Percentiles rank a stretch among this genome's conserved stretches.
Conservation (phyloP, 2,329 filamentous ascomycete species). For the Pseudovirgaria hyperparasitica region DNA sequence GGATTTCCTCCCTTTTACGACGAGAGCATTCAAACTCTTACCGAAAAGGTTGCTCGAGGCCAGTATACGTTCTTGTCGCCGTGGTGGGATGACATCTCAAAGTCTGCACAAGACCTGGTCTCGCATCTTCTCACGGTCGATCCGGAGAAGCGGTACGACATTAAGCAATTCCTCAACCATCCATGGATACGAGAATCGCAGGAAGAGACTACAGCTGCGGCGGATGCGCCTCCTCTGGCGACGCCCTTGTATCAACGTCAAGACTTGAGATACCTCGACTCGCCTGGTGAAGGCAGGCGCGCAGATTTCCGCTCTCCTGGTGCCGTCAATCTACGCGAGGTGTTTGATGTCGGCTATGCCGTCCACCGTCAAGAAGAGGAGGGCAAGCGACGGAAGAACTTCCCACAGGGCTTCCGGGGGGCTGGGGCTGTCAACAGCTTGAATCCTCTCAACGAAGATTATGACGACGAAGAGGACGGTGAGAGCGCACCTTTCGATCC, state of each 20-base stretch:
- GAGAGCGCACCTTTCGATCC: slow-evolving; percentile 44
- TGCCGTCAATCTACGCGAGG: slow-evolving; percentile 87
- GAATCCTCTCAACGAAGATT: slow-evolving; percentile 51
- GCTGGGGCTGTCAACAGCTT: slow-evolving; percentile 51
- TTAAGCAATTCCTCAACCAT: slow-evolving; percentile 83
- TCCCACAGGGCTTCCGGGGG: slow-evolving; percentile 56
- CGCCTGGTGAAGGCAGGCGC: slow-evolving; percentile 50
- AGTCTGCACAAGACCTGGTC: slow-evolving; percentile 85
- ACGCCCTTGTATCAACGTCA: slow-evolving; percentile 50
- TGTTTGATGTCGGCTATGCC: slow-evolving; percentile 96
- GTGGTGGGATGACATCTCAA: slow-evolving; percentile 99
- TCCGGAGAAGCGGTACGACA: slow-evolving; percentile 87
- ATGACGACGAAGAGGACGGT: slow-evolving; percentile 53
- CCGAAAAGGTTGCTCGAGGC: slow-evolving; percentile 91
- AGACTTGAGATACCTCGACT: slow-evolving; percentile 42
- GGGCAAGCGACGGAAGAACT: slow-evolving; percentile 77
- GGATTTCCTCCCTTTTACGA: slow-evolving; percentile 98
- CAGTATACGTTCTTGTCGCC: slow-evolving; percentile 97
- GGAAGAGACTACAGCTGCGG: slow-evolving; percentile 53
- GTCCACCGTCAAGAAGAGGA: slow-evolving; percentile 96
- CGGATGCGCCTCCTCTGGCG: slow-evolving; percentile 59
- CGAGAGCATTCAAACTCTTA: slow-evolving; percentile 91
- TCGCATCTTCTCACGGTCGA: slow-evolving; percentile 89
- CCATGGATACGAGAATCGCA: slow-evolving; percentile 75
- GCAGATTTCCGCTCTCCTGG: slow-evolving; percentile 93